Base-by-base conservation (phyloP, 768 basidiomycete species). In the Gyrodon lividus region DNA sequence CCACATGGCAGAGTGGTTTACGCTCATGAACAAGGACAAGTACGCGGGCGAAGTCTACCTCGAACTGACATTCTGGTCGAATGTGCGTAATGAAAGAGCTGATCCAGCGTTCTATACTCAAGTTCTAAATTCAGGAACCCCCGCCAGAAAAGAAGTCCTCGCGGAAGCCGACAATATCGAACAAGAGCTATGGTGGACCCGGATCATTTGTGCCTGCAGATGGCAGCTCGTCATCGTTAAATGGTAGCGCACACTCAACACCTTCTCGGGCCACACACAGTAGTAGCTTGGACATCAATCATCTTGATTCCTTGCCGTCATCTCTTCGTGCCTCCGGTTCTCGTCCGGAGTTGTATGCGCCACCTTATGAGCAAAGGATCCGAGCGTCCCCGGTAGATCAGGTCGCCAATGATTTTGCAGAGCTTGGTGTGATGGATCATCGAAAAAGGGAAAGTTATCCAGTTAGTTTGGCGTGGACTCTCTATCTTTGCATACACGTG, bases 41-140 rank as follows among this genome's bases (percentile, higher is more conserved):
- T 98, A 97, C 67, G 84, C 86, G 23, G 97, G 97, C 6, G 96
- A 98, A 68, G 86, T 99, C 12, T 98, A 96, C 65, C 76, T 98
- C 19, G 97, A 99, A 67, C 69, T 98, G 62, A 99, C 97, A 0
- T 98, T 96, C 73, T 99, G 91, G 85, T 94, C 94, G 9, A 92
- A 92, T 66, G 91, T 92, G 55, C 50, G 87, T 55, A 37, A 30
- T 19, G 28, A 8, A 37, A 37, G 5, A 37, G 24, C 37, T n/a
- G n/a, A 7, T n/a, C 24, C 38, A 39, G 17, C 19, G 38, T 8
- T n/a, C 10, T 37, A 35, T 54, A n/a, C 51, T 56, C 41, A 57
- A 45, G 24, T 40, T 40, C 23, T 12, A 45, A 49, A n/a, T 38
- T 33, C 20, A 92, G 90, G 90, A 87, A 69, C 83, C 86, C 31